Conservation (phyloP, 2,329 filamentous ascomycete species). For the Stemphylium beticola region DNA sequence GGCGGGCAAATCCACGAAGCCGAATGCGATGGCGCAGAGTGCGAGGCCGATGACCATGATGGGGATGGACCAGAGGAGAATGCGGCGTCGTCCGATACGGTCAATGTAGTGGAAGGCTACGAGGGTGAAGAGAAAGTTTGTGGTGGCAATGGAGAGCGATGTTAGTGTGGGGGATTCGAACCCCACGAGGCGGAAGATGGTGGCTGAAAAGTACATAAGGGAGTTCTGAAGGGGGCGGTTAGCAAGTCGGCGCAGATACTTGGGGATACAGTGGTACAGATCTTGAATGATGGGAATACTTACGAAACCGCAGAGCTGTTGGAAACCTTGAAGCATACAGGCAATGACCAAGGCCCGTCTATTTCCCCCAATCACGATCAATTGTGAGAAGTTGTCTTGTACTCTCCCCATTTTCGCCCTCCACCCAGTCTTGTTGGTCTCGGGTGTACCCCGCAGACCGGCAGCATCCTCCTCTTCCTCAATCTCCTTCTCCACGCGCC, state of each 20-base stretch:
- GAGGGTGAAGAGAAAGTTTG: conserved; percentile 56
- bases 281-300: conserved; percentile 12
- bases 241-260: neutral
- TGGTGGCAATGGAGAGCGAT: conserved; percentile 52
- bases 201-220: conserved; percentile 57
- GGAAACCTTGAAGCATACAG: conserved; percentile 82
- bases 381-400: conserved; percentile 61
- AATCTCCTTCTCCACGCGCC: conserved; percentile 75
- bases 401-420: conserved; percentile 54
- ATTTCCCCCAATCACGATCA: conserved; percentile 57
- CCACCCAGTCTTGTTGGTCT: conserved; percentile 36
- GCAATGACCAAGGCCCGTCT: conserved; percentile 81
- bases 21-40: conserved; percentile 75
- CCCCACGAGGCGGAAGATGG: conserved; percentile 55
- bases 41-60: conserved; percentile 79
- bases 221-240: conserved; percentile 44
- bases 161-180: conserved; percentile 55
- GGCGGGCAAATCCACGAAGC: conserved; percentile 61
- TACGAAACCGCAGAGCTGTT: conserved; percentile 76
- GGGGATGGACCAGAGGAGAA: conserved; percentile 82
- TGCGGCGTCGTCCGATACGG: conserved; percentile 55
- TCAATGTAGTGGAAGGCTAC: conserved; percentile 55
- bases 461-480: conserved; percentile 68
- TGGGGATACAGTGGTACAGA: neutral
- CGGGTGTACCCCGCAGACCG: conserved; percentile 42